Evolutionary conservation across 352 stramenopile genomes (phyloP).

Genomic region (Globisporangium megalacanthum): DNA sequence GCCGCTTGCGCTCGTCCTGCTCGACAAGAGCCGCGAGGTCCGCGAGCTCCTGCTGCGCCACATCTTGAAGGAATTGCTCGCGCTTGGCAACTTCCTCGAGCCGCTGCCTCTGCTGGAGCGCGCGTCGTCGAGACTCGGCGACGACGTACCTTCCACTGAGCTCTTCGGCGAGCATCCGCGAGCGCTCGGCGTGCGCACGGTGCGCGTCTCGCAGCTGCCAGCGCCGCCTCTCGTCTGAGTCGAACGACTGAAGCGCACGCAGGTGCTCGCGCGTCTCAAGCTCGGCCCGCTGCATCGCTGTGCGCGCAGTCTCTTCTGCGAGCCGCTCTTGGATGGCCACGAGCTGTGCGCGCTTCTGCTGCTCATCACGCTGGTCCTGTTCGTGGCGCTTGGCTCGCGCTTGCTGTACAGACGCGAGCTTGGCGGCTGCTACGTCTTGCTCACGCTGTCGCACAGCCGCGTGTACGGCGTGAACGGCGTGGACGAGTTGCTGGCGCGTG

Average conservation of each 20-base stretch:
- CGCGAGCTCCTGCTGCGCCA: constrained; percentile 19
- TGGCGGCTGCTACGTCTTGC: constrained; percentile 21
- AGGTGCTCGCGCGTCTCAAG: constrained; percentile 42
- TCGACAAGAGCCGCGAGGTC: constrained; percentile 22
- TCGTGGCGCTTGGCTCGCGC: constrained; percentile 13
- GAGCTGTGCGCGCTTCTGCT: constrained; percentile 18
- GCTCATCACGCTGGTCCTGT: background rate
- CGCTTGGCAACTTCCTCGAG: constrained; percentile 32
- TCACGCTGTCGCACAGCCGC: constrained; percentile 25
- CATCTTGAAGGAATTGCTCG: constrained; percentile 25
- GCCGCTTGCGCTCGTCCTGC: constrained; percentile 21
- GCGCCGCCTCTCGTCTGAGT: constrained; percentile 30
- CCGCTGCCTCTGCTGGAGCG: constrained; percentile 23
- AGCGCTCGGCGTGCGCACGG: constrained; percentile 37
- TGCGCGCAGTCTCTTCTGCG: constrained; percentile 21
- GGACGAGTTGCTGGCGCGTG: constrained; percentile 41
- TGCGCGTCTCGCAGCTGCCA: constrained; percentile 21
- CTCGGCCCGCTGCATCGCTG: constrained; percentile 38
- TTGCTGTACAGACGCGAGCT: constrained; percentile 21
- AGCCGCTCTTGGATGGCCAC: constrained; percentile 24
- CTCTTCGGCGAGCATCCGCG: constrained; percentile 54
- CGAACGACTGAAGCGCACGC: constrained; percentile 25
- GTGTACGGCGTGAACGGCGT: constrained; percentile 36
- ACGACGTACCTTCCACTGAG: constrained; percentile 47
- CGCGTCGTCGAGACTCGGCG: constrained; percentile 28